phyloP scores from a whole-genome alignment of 1,139 yeast species.

The Barnettozyma hawaiiensis region DNA sequence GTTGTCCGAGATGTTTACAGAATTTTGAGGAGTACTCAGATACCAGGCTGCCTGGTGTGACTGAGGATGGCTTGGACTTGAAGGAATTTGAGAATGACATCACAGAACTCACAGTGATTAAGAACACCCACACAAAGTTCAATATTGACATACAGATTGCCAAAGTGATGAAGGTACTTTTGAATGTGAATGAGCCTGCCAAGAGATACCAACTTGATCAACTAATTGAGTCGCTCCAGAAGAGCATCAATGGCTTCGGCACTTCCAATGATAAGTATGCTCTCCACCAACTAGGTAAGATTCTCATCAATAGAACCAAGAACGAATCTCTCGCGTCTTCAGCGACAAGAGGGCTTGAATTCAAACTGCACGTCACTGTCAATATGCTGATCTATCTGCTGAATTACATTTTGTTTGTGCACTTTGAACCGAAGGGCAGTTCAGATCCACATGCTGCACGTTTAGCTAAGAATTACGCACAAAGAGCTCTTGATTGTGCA shows the following conservation, averaged over 20 bases:
- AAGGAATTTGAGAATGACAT: conserved; percentile 26
- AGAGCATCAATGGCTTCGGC: conserved; percentile 29
- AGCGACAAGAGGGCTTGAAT: conserved; percentile 34
- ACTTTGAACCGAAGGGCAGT: conserved; percentile 38
- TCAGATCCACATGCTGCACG: conserved; percentile 29
- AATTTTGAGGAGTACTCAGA: conserved; percentile 26
- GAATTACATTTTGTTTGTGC: conserved; percentile 42
- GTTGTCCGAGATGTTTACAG: conserved; percentile 35
- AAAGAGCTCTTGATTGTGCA: conserved; percentile 35
- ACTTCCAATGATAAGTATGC: conserved; percentile 27
- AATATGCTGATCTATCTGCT: conserved; percentile 42
- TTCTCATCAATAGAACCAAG: conserved; percentile 24
- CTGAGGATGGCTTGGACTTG: conserved; percentile 20
- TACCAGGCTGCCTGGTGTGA: conserved; percentile 29
- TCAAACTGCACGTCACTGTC: conserved; percentile 35
- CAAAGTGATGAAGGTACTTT: conserved; percentile 32
- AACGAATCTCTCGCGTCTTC: conserved; percentile 20
- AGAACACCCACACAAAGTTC: conserved; percentile 31
- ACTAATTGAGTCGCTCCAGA: conserved; percentile 28
- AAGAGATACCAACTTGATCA: conserved; percentile 33
- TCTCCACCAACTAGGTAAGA: conserved; percentile 32
- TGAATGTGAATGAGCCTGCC: conserved; percentile 33
- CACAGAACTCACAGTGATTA: conserved; percentile 32
- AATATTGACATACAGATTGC: conserved; percentile 31
- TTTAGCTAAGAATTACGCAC: conserved; percentile 34